Conservation (phyloP, 1,284 basidiomycete species). For the Agroathelia rolfsii region DNA sequence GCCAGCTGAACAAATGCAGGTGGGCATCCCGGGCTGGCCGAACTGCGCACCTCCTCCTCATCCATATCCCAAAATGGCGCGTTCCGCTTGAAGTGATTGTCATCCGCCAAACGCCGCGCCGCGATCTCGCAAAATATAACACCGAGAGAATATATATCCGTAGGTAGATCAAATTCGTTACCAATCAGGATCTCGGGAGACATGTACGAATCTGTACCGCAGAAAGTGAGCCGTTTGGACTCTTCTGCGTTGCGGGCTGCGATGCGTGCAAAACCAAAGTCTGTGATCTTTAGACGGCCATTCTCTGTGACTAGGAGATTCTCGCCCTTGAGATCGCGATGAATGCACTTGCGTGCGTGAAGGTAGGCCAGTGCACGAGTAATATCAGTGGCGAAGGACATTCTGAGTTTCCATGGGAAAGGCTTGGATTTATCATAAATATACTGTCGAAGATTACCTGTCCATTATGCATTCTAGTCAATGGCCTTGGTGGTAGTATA, state of each 20-base stretch:
- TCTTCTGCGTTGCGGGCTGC: constrained; percentile 88
- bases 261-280: constrained; percentile 75
- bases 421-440: constrained; percentile 73
- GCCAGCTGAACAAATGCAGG: constrained; percentile 68
- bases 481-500: too few species aligned
- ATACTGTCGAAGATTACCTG: constrained; percentile 76
- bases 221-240: constrained; percentile 86
- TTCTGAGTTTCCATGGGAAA: constrained; percentile 83
- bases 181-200: constrained; percentile 91
- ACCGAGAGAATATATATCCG: constrained; percentile 91
- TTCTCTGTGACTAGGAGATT: constrained; percentile 58
- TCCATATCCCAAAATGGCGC: constrained; percentile 79
- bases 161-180: constrained; percentile 84
- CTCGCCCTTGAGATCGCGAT: constrained; percentile 55
- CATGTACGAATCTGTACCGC: constrained; percentile 93
- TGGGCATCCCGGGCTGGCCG: constrained; percentile 74
- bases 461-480: too few species aligned
- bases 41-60: constrained; percentile 56
- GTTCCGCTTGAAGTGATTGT: constrained; percentile 68
- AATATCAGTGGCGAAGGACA: constrained; percentile 93
- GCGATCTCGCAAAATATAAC: constrained; percentile 93
- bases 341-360: constrained; percentile 22
- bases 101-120: constrained; percentile 77
- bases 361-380: constrained; percentile 47
- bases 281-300: constrained; percentile 53